Evolutionary conservation across 2,329 filamentous ascomycete species (phyloP).

Genomic region (Cytospora piceae): DNA sequence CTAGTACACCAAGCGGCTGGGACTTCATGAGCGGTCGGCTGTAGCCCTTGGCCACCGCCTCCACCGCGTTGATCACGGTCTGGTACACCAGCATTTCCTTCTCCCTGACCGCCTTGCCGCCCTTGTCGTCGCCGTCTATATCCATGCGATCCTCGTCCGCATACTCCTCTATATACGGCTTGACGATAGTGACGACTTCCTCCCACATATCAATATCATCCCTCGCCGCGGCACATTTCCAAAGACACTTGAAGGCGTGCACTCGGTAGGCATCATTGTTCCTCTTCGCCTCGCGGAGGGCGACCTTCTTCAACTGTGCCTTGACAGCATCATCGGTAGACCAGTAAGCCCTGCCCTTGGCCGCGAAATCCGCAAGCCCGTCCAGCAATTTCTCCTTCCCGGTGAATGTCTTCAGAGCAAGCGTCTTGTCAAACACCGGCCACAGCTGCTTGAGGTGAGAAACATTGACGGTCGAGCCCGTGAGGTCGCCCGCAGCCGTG

Average conservation of each 20-base stretch:
- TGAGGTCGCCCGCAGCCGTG: slow-evolving; percentile 58
- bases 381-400: slow-evolving; percentile 86
- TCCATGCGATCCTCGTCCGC: slow-evolving; percentile 70
- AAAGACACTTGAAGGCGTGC: slow-evolving; percentile 73
- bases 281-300: slow-evolving; percentile 84
- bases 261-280: slow-evolving; percentile 85
- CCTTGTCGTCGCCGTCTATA: slow-evolving; percentile 54
- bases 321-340: slow-evolving; percentile 55
- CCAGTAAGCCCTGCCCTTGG: slow-evolving; percentile 64
- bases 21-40: slow-evolving; percentile 45
- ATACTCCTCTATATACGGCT: slow-evolving; percentile 62
- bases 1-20: slow-evolving; percentile 44
- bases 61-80: slow-evolving; percentile 54
- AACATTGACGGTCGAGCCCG: slow-evolving; percentile 60
- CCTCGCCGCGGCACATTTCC: slow-evolving; percentile 70
- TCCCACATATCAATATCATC: slow-evolving; percentile 71
- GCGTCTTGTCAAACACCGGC: slow-evolving; percentile 79
- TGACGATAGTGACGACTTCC: slow-evolving; percentile 67
- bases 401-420: slow-evolving; percentile 88
- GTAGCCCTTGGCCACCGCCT: slow-evolving; percentile 56
- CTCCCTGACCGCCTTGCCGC: slow-evolving; percentile 37
- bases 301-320: slow-evolving; percentile 77
- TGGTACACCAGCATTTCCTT: slow-evolving; percentile 46
- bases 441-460: slow-evolving; percentile 69
- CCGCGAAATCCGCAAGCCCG: slow-evolving; percentile 78